phyloP scores from a whole-genome alignment of 176 grass and related monocot species.

The Phyllostachys edulis region DNA sequence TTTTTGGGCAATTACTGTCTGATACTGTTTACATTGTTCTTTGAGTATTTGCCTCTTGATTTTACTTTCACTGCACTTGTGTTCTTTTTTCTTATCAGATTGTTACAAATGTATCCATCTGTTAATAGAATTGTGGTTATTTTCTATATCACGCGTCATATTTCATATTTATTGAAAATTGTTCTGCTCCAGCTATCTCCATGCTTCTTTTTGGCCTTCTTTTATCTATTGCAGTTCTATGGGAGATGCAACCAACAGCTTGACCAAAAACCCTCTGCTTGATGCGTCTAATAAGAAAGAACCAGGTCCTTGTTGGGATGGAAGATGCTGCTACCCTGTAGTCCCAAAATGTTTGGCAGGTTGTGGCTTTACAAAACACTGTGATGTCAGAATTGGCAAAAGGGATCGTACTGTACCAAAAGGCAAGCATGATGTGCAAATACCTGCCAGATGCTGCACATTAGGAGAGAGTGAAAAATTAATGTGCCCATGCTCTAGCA shows the following conservation, averaged over 20 bases:
- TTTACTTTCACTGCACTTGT: neutral
- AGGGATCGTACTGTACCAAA: conserved; percentile 36
- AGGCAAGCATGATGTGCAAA: conserved; percentile 16
- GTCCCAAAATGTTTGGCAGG: conserved; percentile 43
- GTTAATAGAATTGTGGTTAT: neutral
- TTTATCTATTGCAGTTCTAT: conserved; percentile 47
- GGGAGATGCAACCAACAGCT: conserved; percentile 40
- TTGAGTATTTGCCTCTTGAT: neutral
- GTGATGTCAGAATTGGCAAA: conserved; percentile 39
- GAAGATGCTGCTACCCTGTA: conserved; percentile 50
- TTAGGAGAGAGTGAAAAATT: conserved; percentile 46
- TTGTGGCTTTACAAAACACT: conserved; percentile 37
- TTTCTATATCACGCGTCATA: neutral
- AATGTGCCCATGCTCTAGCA: conserved; percentile 55
- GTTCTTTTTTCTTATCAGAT: neutral
- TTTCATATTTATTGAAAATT: conserved; percentile 18
- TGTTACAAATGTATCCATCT: neutral
- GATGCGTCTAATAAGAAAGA: conserved; percentile 51
- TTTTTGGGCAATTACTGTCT: neutral
- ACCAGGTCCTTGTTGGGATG: conserved; percentile 29
- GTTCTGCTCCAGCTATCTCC: conserved; percentile 18
- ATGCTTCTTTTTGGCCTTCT: conserved; percentile 28
- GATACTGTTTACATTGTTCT: neutral
- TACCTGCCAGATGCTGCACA: conserved; percentile 40
- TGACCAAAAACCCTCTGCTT: conserved; percentile 23